Percentiles rank a stretch among this genome's conserved stretches.
Evolutionary conservation across 2,329 filamentous ascomycete species (phyloP).

Genomic region (Phialemoniopsis sp.): DNA sequence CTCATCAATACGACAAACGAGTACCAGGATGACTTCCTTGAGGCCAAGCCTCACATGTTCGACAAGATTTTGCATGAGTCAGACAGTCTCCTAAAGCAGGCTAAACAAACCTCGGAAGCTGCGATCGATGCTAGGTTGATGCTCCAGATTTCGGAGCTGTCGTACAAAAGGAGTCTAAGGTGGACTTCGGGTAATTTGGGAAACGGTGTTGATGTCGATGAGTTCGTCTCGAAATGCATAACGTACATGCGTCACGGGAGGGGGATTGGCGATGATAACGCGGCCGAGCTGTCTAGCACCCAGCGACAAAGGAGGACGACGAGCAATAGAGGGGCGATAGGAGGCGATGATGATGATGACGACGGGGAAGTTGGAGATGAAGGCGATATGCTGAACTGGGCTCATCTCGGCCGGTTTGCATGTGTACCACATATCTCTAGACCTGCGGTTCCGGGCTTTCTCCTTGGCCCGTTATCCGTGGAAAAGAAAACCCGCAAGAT

Average conservation of each 20-base stretch:
- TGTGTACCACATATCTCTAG: slow-evolving; percentile 70
- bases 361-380: slow-evolving; percentile 65
- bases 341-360: slow-evolving; percentile 41
- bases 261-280: slow-evolving; percentile 46
- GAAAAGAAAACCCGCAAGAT: slow-evolving; percentile 76
- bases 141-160: slow-evolving; percentile 74
- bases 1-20: slow-evolving; percentile 54
- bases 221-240: slow-evolving; percentile 88
- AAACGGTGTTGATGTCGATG: slow-evolving; percentile 80
- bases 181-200: slow-evolving; percentile 69
- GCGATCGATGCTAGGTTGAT: slow-evolving; percentile 86
- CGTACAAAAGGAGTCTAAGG: slow-evolving; percentile 71
- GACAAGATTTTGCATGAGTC: slow-evolving; percentile 62
- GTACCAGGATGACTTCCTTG: slow-evolving; percentile 66
- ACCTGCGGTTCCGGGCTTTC: slow-evolving; percentile 75
- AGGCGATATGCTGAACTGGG: slow-evolving; percentile 82
- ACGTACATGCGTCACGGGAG: slow-evolving; percentile 74
- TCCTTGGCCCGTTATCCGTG: slow-evolving; percentile 83
- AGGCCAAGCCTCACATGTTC: slow-evolving; percentile 61
- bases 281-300: slow-evolving; percentile 44
- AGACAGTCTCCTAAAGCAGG: slow-evolving; percentile 60
- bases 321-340: slow-evolving; percentile 21
- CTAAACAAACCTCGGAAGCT: slow-evolving; percentile 87
- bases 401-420: slow-evolving; percentile 72
- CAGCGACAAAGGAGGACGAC: slow-evolving; percentile 39